Percentiles rank a stretch among this genome's conserved stretches.
phyloP scores from a whole-genome alignment of 2,329 filamentous ascomycete genomes.

The Colletotrichum tropicale region DNA sequence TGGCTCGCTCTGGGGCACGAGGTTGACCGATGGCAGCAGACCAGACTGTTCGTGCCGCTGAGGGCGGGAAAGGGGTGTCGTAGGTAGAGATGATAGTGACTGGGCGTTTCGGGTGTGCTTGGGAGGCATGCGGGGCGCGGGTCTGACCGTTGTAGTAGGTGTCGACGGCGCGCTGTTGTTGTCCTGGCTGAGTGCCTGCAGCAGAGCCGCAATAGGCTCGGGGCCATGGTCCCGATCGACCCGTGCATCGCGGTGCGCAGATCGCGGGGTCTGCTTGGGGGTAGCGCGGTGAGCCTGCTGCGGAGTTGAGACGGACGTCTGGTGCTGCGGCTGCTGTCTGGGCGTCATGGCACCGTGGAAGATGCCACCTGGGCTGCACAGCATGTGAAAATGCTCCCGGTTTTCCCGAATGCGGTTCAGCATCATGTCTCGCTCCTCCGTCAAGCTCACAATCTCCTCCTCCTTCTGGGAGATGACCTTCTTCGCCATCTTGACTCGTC shows the following conservation, averaged over 20 bases:
- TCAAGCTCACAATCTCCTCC: conserved; percentile 71
- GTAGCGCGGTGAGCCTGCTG: conserved; percentile 50
- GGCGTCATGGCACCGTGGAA: conserved; percentile 68
- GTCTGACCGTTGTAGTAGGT: conserved; percentile 55
- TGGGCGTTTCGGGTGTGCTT: conserved; percentile 79
- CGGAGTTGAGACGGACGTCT: conserved; percentile 40
- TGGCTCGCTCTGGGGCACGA: conserved; percentile 66
- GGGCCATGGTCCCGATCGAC: conserved; percentile 57
- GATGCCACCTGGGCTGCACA: conserved; percentile 76
- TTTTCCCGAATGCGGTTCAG: conserved; percentile 88
- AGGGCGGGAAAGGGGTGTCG: conserved; percentile 68
- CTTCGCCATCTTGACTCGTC: conserved; percentile 74
- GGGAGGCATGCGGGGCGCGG: conserved; percentile 51
- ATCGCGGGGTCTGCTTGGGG: conserved; percentile 56
- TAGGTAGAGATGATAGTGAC: conserved; percentile 83
- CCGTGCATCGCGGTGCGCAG: conserved; percentile 38
- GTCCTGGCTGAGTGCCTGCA: conserved; percentile 82
- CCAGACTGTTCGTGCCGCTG: conserved; percentile 47
- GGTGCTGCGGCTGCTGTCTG: conserved; percentile 41
- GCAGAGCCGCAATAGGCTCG: conserved; percentile 76
- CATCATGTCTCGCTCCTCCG: conserved; percentile 78
- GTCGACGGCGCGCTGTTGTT: conserved; percentile 77
- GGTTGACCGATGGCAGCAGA: conserved; percentile 66
- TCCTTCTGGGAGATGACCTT: conserved; percentile 80
- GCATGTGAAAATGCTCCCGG: conserved; percentile 80